Evolutionary conservation across 2,329 filamentous ascomycete species (phyloP), one percentile per base, ranked within the genome.

Genomic region (Ophiostoma himal-ulmi): DNA sequence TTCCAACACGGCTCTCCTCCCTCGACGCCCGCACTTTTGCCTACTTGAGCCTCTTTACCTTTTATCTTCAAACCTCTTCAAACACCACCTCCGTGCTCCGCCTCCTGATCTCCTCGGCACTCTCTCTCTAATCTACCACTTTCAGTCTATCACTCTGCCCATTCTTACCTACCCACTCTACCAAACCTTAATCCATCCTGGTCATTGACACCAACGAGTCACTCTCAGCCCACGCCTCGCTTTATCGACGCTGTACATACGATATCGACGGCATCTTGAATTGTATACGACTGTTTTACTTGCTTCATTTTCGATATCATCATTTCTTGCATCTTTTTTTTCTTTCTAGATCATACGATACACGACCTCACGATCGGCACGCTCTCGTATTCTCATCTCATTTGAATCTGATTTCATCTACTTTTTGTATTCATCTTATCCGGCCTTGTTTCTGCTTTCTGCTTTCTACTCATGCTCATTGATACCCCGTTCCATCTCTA

Each of bases 61-160:
- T 48, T 22, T 22, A 14, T 70, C 26, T 64, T 64, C 60, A 37
- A 64, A 64, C 60, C 34, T 37, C 68, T 39, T 67, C 54, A 70
- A 67, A 67, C 64, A 13, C 57, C 30, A 10, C 67, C 67, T 77
- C 76, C 75, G 75, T 74, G 73, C 75, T 76, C 75, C 77, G 77
- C 78, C 75, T 75, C 77, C 75, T 74, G 60, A 64, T 64, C 60
- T 68, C 60, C 62, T 17, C 52, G 10, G n/a, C 52, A 26, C 7
- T 3, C n/a, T 48, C 65, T 70, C 44, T 17, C 30, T 67, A 30
- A 48, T 67, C 26, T 70, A 34, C 41, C n/a, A n/a, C 52, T 26
- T 26, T 22, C 52, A 11, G 37, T 30, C 41, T 11, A 26, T 5
- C 11, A 60, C 34, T 22, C 54, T 60, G 22, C 3, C 22, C 48